Conservation (phyloP, 768 basidiomycete species). For the Kwoniella shandongensis region DNA sequence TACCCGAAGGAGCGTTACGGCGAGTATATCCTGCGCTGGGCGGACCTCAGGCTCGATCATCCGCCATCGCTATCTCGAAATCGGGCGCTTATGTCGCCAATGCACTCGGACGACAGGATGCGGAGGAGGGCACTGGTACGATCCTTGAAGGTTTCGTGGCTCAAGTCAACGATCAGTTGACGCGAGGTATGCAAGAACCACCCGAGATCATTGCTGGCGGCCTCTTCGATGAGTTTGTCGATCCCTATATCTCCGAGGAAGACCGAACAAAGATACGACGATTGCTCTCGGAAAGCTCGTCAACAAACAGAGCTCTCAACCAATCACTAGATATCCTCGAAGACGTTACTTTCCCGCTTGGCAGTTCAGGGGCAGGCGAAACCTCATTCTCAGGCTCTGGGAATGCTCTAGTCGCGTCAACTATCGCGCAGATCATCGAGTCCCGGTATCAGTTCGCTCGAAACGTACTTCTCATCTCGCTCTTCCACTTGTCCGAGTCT, state of each 20-base stretch:
- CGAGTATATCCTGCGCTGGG: conserved; percentile 27
- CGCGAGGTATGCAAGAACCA: conserved; percentile 21
- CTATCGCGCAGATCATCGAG: conserved; percentile 21
- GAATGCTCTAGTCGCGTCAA: conserved; percentile 34
- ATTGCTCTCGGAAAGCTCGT: conserved; percentile 23
- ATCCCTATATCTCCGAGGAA: conserved; percentile 32
- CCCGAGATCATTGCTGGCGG: conserved; percentile 22
- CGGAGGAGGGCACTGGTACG: conserved; percentile 18
- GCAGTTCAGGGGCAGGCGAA: background rate
- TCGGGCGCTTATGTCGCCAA: conserved; percentile 22
- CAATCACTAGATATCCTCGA: conserved; percentile 25
- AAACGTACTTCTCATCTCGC: conserved; percentile 33
- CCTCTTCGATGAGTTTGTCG: conserved; percentile 39
- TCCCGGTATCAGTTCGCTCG: conserved; percentile 31
- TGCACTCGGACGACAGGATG: conserved; percentile 14
- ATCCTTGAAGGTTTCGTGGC: conserved; percentile 28
- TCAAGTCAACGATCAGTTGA: conserved; percentile 10
- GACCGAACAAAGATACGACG: conserved; percentile 23
- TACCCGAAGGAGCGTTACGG: conserved; percentile 25
- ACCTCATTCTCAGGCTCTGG: conserved; percentile 31
- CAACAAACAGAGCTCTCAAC: conserved; percentile 16
- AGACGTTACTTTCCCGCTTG: background rate
- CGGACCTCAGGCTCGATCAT: conserved; percentile 19
- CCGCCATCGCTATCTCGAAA: conserved; percentile 22
- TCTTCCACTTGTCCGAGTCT: conserved; percentile 33